Evolutionary conservation across 768 basidiomycete species (phyloP).

Genomic region (Polyporus arcularius): DNA sequence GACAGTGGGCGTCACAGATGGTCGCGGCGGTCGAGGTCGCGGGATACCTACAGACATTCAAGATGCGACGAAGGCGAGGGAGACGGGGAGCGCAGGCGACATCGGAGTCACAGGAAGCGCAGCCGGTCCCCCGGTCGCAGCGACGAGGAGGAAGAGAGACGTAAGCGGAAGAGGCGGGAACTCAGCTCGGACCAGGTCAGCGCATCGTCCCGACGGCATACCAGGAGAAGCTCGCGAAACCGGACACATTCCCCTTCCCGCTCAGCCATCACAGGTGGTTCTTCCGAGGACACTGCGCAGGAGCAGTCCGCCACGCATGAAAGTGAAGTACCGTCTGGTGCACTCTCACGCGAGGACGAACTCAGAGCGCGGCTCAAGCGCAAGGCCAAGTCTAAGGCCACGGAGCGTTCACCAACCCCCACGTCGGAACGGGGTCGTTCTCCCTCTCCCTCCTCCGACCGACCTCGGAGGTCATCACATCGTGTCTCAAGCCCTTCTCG

Average conservation of each 20-base stretch:
- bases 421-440: background rate
- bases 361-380: constrained; percentile 36
- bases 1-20: constrained; percentile 9
- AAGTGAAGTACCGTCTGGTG: background rate
- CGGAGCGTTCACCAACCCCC: constrained; percentile 11
- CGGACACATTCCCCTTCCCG: constrained; percentile 2
- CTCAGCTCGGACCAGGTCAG: constrained; percentile 1
- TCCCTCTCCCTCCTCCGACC: constrained; percentile 1
- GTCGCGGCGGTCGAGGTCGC: constrained; percentile 7
- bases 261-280: background rate
- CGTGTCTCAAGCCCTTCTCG: background rate
- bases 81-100: constrained; percentile 10
- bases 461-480: background rate
- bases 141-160: constrained; percentile 12
- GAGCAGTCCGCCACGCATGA: background rate
- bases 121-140: constrained; percentile 10
- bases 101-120: constrained; percentile 11
- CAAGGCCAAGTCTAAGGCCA: constrained; percentile 20
- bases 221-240: background rate
- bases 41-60: background rate
- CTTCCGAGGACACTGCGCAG: background rate
- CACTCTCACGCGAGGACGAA: constrained; percentile 33
- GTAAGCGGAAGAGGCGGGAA: constrained; percentile 6
- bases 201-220: background rate
- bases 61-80: constrained; percentile 9